Conservation (phyloP, 2,329 filamentous ascomycete genomes). For the Paraphaeosphaeria minitans region DNA sequence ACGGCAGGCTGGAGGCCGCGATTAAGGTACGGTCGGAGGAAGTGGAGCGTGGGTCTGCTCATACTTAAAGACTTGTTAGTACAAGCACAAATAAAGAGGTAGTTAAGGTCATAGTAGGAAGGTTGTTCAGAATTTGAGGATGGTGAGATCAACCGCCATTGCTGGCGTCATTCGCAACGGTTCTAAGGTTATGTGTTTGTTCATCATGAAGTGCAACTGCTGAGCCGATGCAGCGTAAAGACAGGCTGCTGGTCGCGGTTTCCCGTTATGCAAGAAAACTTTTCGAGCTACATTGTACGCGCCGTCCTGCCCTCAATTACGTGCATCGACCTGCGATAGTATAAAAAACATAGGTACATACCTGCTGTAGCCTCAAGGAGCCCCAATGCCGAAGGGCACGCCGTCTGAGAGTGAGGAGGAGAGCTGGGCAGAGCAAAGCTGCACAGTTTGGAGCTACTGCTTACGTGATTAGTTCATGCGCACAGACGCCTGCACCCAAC, state of each 20-base stretch:
- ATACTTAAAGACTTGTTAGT: constrained; percentile 51
- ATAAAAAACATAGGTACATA: background rate
- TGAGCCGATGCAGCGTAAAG: background rate
- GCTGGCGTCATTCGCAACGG: constrained; percentile 70
- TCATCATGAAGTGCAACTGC: constrained; percentile 33
- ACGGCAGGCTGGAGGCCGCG: constrained; percentile 45
- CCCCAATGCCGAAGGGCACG: background rate
- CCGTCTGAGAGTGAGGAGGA: background rate
- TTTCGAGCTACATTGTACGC: background rate
- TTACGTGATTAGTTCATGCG: constrained; percentile 6
- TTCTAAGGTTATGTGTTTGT: constrained; percentile 54
- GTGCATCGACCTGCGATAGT: background rate
- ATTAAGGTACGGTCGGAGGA: constrained; percentile 62
- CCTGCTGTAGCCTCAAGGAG: constrained; percentile 6
- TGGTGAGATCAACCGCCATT: constrained; percentile 58
- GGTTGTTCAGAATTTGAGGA: constrained; percentile 41
- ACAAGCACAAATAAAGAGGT: constrained; percentile 29
- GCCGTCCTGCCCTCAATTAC: background rate
- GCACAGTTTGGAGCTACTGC: background rate
- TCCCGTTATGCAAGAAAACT: constrained; percentile 4
- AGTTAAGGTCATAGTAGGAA: background rate
- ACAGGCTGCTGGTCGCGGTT: constrained; percentile 2
- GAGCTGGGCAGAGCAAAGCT: background rate
- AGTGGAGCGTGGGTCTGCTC: constrained; percentile 55
- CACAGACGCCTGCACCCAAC: background rate